Base-by-base conservation (phyloP, 148 eudicot species). In the Silene uniflora region DNA sequence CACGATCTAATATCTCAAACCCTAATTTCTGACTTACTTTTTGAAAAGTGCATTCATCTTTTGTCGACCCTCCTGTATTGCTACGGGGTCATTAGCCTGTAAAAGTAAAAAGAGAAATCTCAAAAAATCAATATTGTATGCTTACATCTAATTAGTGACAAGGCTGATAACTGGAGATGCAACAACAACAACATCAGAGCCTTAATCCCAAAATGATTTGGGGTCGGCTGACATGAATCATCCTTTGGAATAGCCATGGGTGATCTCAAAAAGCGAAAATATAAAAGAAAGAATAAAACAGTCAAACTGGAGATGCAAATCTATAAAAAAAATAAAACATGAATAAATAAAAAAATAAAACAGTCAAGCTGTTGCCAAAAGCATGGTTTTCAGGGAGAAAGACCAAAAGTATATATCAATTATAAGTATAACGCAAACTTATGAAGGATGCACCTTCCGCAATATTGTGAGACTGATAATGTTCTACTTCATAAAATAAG, bases 21-120 rank as follows among this genome's bases (percentile, higher is more conserved):
- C 55, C 55, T 49, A 49, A 49, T 12, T 12, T 49, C 17, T 63
- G 67, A 21, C 67, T 23, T 63, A 63, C 67, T 63, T n/a, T 22
- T 25, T 24, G 25, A 63, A 63, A 14, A 63, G 67, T 63, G 67
- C 67, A 10, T 24, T 10, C 67, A 63, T 63, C 67, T 63, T 63
- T 63, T 25, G 29, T 25, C 22, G 11, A 5, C 67, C 39, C 67
- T 63, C 67, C 25, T 24, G 39, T 25, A 10, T 5, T 5, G 67
- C 67, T 25, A 17, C 17, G 22, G 35, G 67, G 5, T 24, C 39
- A 25, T 24, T 63, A 63, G 32, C 67, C 67, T 63, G 67, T 25
- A 23, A 63, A 61, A 63, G 12, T 7, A 21, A 63, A 10, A 25
- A 63, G 29, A 63, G 13, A 25, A 63, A 63, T 63, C 17, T 63